Conservation (phyloP, 306 rosid species). For the Prunus campanulata region DNA sequence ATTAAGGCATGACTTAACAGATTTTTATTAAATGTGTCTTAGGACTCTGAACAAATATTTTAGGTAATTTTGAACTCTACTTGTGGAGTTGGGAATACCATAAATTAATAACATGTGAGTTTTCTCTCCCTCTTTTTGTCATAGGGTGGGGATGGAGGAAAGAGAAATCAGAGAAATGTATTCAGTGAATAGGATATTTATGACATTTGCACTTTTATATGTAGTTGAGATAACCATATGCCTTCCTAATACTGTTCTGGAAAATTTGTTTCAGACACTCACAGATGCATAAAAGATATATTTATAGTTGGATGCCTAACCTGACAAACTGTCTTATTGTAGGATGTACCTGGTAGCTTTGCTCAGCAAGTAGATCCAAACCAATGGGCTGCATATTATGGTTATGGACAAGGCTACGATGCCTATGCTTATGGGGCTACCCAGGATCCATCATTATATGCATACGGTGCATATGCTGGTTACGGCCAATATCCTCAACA, state of each 20-base stretch:
- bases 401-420: constrained; percentile 88
- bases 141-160: no score
- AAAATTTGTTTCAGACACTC: neutral
- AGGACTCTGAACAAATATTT: no score
- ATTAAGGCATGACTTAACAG: neutral
- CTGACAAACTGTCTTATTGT: constrained; percentile 15
- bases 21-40: neutral
- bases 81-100: no score
- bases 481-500: constrained; percentile 82
- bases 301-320: neutral
- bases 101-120: no score
- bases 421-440: constrained; percentile 72
- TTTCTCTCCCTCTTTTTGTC: no score
- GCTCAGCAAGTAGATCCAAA: constrained; percentile 70
- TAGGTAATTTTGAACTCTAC: neutral
- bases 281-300: neutral
- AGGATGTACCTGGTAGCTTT: constrained; percentile 75
- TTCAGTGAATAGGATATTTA: no score
- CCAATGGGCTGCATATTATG: constrained; percentile 82
- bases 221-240: no score
- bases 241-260: no score
- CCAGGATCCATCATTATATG: constrained; percentile 76
- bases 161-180: no score
- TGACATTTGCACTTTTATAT: no score
- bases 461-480: constrained; percentile 71